Conservation (phyloP, 1,284 basidiomycete species). For the Cutaneotrichosporon sp. region DNA sequence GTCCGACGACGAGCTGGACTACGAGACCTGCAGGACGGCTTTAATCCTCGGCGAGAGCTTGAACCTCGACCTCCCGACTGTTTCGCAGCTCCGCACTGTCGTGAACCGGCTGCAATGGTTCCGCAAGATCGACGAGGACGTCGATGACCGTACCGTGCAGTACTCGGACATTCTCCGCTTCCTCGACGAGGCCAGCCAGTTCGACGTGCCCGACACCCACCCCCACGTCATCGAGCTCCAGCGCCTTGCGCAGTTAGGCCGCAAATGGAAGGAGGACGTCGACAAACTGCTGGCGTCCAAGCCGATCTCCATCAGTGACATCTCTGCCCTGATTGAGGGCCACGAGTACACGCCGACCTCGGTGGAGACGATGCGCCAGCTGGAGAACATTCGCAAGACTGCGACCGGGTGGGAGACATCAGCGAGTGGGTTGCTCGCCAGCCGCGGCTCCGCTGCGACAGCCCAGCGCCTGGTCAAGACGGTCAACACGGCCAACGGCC, state of each 20-base stretch:
- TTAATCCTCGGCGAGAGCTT: conserved; percentile 48
- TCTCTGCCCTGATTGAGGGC: conserved; percentile 32
- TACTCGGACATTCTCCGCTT: conserved; percentile 42
- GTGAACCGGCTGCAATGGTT: conserved; percentile 49
- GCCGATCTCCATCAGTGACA: conserved; percentile 32
- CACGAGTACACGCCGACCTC: conserved; percentile 37
- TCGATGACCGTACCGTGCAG: conserved; percentile 47
- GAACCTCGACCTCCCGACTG: conserved; percentile 48
- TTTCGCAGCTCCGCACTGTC: conserved; percentile 36
- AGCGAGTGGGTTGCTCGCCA: conserved; percentile 27
- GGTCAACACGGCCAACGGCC: conserved; percentile 31
- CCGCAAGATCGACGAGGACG: conserved; percentile 43
- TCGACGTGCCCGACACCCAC: conserved; percentile 37
- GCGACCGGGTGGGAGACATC: conserved; percentile 40
- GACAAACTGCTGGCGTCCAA: conserved; percentile 29
- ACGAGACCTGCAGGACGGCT: conserved; percentile 37
- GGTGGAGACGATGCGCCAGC: conserved; percentile 35
- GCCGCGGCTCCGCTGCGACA: conserved; percentile 28
- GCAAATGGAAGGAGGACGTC: conserved; percentile 29
- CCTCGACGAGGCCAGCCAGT: conserved; percentile 41
- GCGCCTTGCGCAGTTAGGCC: conserved; percentile 29
- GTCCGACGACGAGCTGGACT: conserved; percentile 38
- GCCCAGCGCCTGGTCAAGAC: conserved; percentile 40
- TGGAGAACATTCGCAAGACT: conserved; percentile 43
- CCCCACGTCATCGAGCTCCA: conserved; percentile 36